These are phyloP conservation scores for Diplotaxis tenuifolia DNA, from an alignment of 345 rosid species.

Conservation along the genomic window DNA sequence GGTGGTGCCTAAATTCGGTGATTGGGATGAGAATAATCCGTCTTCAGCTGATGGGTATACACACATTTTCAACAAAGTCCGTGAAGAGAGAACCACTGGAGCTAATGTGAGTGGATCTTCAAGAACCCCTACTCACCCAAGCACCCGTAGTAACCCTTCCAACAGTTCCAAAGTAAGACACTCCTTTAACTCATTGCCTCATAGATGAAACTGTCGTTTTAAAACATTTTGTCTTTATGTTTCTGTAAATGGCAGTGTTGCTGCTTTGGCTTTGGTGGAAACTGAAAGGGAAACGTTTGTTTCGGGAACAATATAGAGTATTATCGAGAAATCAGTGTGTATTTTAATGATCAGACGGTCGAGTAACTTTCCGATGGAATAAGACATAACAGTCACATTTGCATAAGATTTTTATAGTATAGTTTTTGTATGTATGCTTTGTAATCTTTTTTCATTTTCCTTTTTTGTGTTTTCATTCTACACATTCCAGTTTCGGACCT, in stretches of 20 bases:
- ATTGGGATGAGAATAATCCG: conserved; percentile 85
- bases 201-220: neutral
- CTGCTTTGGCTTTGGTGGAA: conserved; percentile 55
- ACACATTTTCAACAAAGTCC: conserved; percentile 78
- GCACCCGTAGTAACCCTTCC: conserved; percentile 20
- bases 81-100: conserved; percentile 53
- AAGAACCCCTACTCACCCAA: conserved; percentile 40
- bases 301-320: conserved; percentile 21
- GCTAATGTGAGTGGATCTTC: conserved; percentile 41
- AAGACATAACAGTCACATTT: conserved; percentile 11
- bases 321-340: conserved; percentile 28
- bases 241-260: conserved; percentile 29
- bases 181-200: neutral
- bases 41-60: conserved; percentile 85
- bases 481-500: neutral
- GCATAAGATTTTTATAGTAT: conserved; percentile 16
- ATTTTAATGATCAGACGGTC: conserved; percentile 10
- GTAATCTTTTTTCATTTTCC: neutral
- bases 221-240: neutral
- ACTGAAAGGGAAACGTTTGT: conserved; percentile 36
- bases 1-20: conserved; percentile 89
- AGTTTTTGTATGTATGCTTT: conserved; percentile 17
- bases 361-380: conserved; percentile 9
- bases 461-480: conserved; percentile 17
- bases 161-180: conserved; percentile 50